Base-by-base conservation (phyloP, 306 rosid genomes). In the Cercis canadensis region DNA sequence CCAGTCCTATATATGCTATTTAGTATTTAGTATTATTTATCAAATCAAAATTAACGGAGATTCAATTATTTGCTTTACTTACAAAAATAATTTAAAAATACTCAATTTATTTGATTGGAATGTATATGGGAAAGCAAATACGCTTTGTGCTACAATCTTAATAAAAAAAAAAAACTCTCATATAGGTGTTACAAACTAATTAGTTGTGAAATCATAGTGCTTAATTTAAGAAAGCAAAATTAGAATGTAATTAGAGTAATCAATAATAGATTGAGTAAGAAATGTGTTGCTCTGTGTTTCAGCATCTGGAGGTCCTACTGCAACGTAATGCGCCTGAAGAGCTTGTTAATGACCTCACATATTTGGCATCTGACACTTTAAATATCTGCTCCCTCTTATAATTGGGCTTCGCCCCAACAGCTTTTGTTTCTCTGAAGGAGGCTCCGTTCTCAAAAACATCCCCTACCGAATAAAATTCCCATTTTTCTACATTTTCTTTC, bases 381-480 rank as follows among this genome's bases (percentile, higher is more conserved):
- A 84, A 84, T 9, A 0, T 0, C 55, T 84, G 85, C 36, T 74
- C 79, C 0, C 0, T 13, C 8, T 0, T 77, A 34, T 80, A 84
- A 67, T 70, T 19, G 0, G 85, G 81, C 6, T 61, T 69, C 10
- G 11, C 61, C 39, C 73, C 78, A 4, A 73, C 70, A 21, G 73
- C 70, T 6, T 19, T 16, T 15, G 78, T 80, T 61, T 19, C 37
- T 0, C 6, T 13, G 5, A 84, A 80, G 4, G 43, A 65, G 0
- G 78, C 85, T 69, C 88, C 88, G 9, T 80, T 84, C 47, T 84
- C 85, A 33, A 84, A 84, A 44, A 10, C 75, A 16, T 83, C 85
- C 4, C 69, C 5, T n/a, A 76, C 76, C 0, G 87, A 83, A 72
- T 80, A 17, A 32, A 83, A 83, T 34, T 76, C 36, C 70, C 85